Percentiles rank a stretch among this genome's conserved stretches.
phyloP scores from a whole-genome alignment of 345 rosid genomes.

The Dimocarpus longan region DNA sequence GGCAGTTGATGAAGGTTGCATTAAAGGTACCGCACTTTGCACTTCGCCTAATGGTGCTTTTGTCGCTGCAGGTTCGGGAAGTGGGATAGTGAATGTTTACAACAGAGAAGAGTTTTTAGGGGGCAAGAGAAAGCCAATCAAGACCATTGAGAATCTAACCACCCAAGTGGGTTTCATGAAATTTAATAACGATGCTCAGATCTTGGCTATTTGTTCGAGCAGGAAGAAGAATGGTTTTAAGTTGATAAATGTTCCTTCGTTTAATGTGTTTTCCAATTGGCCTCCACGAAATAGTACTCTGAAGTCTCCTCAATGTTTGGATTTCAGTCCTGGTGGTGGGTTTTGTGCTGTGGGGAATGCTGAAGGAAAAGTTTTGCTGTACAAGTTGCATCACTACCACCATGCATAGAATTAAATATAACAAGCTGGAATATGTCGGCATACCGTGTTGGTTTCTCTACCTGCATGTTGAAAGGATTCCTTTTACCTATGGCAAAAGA shows the following conservation, averaged over 20 bases:
- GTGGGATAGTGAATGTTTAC: slow-evolving; percentile 89
- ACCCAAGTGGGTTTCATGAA: slow-evolving; percentile 78
- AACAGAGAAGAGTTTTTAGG: slow-evolving; percentile 76
- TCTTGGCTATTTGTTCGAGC: slow-evolving; percentile 76
- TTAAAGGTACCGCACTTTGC: slow-evolving; percentile 70
- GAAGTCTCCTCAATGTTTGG: slow-evolving; percentile 78
- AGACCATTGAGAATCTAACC: slow-evolving; percentile 77
- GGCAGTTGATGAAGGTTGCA: slow-evolving; percentile 86
- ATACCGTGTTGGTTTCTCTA: not conserved
- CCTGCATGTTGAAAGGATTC: not conserved
- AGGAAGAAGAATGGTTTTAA: slow-evolving; percentile 77
- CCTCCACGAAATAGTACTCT: slow-evolving; percentile 58
- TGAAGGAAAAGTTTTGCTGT: slow-evolving; percentile 77
- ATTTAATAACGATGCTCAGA: slow-evolving; percentile 80
- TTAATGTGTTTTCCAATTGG: slow-evolving; percentile 80
- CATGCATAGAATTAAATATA: slow-evolving; percentile 49
- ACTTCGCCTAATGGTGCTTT: slow-evolving; percentile 57
- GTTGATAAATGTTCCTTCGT: slow-evolving; percentile 75
- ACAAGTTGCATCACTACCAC: slow-evolving; percentile 81
- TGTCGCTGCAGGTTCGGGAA: slow-evolving; percentile 86
- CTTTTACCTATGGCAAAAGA: not conserved
- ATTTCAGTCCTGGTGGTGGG: slow-evolving; percentile 93
- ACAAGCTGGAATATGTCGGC: not conserved
- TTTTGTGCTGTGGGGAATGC: slow-evolving; percentile 93
- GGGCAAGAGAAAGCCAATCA: slow-evolving; percentile 79